Conservation (phyloP, 2,329 filamentous ascomycete genomes). For the Metarhizium rileyi region DNA sequence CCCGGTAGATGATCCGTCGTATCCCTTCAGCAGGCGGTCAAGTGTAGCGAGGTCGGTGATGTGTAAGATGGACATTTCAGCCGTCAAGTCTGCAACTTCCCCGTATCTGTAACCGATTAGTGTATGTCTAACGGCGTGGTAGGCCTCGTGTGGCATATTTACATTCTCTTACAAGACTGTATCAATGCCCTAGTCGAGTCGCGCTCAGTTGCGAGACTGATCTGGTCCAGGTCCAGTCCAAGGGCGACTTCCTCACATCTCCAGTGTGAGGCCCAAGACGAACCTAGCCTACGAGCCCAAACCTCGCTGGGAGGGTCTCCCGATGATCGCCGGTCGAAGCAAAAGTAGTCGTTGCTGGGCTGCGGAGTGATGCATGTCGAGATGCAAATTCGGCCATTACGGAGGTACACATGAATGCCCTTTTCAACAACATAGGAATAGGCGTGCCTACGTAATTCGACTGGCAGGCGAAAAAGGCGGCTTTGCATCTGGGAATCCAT, state of each 20-base stretch:
- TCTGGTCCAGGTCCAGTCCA: neutral
- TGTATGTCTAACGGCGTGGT: neutral
- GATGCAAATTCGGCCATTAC: neutral
- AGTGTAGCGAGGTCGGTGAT: constrained; percentile 4
- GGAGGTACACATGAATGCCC: constrained; percentile 1
- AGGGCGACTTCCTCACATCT: constrained; percentile 8
- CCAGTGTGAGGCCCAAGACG: constrained; percentile 7
- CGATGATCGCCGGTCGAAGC: constrained; percentile 8
- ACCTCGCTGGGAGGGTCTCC: constrained; percentile 6
- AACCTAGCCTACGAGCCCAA: constrained; percentile 7
- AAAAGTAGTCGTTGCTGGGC: constrained; percentile 4
- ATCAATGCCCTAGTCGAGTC: constrained; percentile 4
- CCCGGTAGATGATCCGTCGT: neutral
- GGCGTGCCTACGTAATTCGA: constrained; percentile 4
- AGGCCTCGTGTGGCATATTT: neutral
- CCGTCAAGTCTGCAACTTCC: constrained; percentile 3
- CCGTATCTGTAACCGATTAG: neutral
- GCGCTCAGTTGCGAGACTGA: neutral
- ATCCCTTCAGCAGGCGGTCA: neutral
- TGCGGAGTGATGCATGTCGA: constrained; percentile 5
- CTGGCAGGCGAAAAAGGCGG: neutral
- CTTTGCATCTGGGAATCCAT: constrained; percentile 1
- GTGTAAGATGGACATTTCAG: constrained; percentile 1
- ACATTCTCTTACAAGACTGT: constrained; percentile 5
- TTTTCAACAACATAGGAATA: constrained; percentile 2